A percentile compares a stretch with the other conserved stretches of the same genome.
These are phyloP conservation scores for Boechera divaricarpa DNA, from an alignment of 345 rosid species.

Conservation along the genomic window DNA sequence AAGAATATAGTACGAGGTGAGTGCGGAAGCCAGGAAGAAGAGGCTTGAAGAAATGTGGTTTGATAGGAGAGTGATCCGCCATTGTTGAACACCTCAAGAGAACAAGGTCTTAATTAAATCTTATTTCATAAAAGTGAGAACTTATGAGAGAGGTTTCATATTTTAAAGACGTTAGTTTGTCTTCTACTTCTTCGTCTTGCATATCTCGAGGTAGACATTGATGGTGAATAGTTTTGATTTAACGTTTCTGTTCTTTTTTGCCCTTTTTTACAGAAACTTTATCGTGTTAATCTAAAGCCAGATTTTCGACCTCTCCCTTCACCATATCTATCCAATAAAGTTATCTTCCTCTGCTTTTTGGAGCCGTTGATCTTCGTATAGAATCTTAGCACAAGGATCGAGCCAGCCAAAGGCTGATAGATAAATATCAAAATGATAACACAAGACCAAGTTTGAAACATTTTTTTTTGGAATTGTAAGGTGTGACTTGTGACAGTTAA, in stretches of 20 bases:
- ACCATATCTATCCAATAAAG: constrained; percentile 11
- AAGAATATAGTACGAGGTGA: constrained; percentile 33
- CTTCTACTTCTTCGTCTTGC: constrained; percentile 23
- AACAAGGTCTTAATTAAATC: neutral
- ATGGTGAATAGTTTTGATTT: constrained; percentile 26
- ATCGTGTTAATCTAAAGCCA: neutral
- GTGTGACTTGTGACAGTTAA: neutral
- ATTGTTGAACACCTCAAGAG: constrained; percentile 28
- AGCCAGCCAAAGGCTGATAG: constrained; percentile 22
- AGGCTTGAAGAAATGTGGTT: constrained; percentile 42
- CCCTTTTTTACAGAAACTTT: constrained; percentile 3
- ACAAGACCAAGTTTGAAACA: constrained; percentile 22
- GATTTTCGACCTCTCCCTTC: constrained; percentile 13
- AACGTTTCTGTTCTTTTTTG: neutral
- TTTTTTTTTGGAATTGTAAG: constrained; percentile 2
- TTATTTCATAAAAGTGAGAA: constrained; percentile 27
- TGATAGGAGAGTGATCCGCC: constrained; percentile 30
- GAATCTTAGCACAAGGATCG: constrained; percentile 24
- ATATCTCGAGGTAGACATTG: constrained; percentile 19
- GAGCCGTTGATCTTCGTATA: constrained; percentile 34
- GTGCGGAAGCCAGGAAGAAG: constrained; percentile 34
- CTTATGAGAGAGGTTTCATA: constrained; percentile 3
- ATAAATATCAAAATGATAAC: constrained; percentile 6
- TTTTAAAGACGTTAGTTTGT: constrained; percentile 10
- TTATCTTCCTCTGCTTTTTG: constrained; percentile 29